Base-by-base conservation (phyloP, 176 grass and related monocot genomes). In the Aegilops bicornis region DNA sequence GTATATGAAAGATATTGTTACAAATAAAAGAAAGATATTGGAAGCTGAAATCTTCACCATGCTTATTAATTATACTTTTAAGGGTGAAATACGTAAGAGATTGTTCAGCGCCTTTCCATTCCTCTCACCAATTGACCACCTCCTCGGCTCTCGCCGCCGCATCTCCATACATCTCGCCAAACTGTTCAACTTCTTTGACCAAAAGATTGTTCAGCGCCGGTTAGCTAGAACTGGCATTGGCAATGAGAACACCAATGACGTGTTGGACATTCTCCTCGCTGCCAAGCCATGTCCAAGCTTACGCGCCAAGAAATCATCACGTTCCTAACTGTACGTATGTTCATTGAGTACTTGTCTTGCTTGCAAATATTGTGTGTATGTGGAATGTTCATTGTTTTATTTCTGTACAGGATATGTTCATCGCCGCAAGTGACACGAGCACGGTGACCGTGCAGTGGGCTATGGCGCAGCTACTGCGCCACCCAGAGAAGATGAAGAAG, bases 181-280 rank as follows among this genome's bases (percentile, higher is more conserved):
- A 50, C 76, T 90, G 11, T 90, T 50, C 62, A 77, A 52, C 33
- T 76, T 90, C 50, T 90, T 87, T 58, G 84, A 90, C 4, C 2
- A 66, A 5, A 79, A 60, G 19, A 60, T 90, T 30, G 64, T 90
- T 1, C 17, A 79, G 20, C 62, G 25, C 13, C 77, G 89, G 6
- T 3, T 87, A 12, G 64, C 42, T 16, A 17, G 24, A 20, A 56
- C 4, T 2, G 8, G 1, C 47, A 50, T 1, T n/a, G n/a, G n/a
- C n/a, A 48, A 2, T 58, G 6, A 58, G 52, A 58, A 58, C 5
- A 61, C 3, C 6, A 22, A 68, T 4, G 14, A 65, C 17, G 24
- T 89, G 12, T 17, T 90, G 69, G 89, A 87, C 16, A 0, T 73
- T 2, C 70, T 87, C 60, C 89, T 90, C 3, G 30, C 0, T 30